Conservation (phyloP, 164 flowering plant species). For the Tinospora cordifolia region DNA sequence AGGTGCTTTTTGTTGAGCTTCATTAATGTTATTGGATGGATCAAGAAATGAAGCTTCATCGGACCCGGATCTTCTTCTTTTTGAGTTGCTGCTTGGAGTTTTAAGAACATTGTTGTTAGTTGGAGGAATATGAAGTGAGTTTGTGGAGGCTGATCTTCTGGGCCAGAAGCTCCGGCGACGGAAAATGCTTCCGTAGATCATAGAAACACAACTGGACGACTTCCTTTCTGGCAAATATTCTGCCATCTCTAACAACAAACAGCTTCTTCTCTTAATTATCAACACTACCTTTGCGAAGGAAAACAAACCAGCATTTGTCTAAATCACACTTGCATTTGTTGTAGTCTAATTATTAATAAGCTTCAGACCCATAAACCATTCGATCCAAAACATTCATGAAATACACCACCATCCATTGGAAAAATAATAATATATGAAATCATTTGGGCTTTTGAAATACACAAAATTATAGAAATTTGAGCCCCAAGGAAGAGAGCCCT, state of each 20-base stretch:
- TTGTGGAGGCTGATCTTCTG: constrained; percentile 37
- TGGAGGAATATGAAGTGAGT: constrained; percentile 23
- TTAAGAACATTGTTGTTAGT: constrained; percentile 17
- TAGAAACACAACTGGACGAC: constrained; percentile 42
- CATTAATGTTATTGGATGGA: not conserved
- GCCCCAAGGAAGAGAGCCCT: not conserved
- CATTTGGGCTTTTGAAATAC: too few species aligned
- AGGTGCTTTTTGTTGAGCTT: constrained; percentile 1
- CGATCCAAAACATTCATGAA: too few species aligned
- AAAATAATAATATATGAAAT: too few species aligned
- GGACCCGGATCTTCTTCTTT: constrained; percentile 35
- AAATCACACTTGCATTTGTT: too few species aligned
- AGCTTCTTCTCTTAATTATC: too few species aligned
- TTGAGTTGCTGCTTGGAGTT: constrained; percentile 25
- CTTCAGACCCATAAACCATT: too few species aligned
- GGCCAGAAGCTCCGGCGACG: constrained; percentile 45
- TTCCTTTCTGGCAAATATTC: constrained; percentile 41
- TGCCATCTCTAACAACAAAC: constrained; percentile 21
- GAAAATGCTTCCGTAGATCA: constrained; percentile 41
- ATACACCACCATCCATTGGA: too few species aligned
- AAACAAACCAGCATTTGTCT: too few species aligned
- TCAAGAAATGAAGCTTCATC: constrained; percentile 29
- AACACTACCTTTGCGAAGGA: too few species aligned
- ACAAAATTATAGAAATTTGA: too few species aligned
- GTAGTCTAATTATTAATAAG: too few species aligned